Conservation (phyloP, 805 yeast genomes). For the Starmerella riodocensis region DNA sequence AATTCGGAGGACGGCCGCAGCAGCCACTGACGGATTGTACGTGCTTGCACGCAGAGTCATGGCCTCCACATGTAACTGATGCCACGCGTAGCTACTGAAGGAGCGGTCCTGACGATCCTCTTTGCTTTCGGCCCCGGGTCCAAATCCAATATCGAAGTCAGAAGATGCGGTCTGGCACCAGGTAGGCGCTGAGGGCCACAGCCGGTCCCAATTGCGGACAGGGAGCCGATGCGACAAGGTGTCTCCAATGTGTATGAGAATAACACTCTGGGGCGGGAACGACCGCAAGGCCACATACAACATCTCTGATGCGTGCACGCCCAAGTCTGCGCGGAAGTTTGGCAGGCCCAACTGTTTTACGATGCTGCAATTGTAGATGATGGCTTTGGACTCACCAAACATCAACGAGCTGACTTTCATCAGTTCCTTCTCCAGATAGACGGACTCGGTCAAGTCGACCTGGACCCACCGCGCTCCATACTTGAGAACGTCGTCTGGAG, state of each 20-base stretch:
- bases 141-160: constrained; percentile 1
- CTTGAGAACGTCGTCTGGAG: constrained; percentile 21
- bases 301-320: constrained; percentile 17
- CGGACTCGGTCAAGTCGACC: constrained; percentile 12
- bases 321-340: constrained; percentile 27
- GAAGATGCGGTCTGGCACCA: constrained; percentile 12
- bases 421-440: constrained; percentile 12
- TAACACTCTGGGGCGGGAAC: constrained; percentile 5
- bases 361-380: constrained; percentile 21
- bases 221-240: constrained; percentile 20
- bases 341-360: constrained; percentile 19
- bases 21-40: constrained; percentile 3
- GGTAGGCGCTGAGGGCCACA: constrained; percentile 12
- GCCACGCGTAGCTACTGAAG: constrained; percentile 23
- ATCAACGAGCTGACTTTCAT: constrained; percentile 4
- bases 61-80: constrained; percentile 21
- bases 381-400: constrained; percentile 7
- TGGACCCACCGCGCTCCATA: constrained; percentile 19
- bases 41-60: constrained; percentile 4
- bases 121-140: constrained; percentile 1
- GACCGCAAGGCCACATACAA: constrained; percentile 13
- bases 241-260: constrained; percentile 20
- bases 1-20: constrained; percentile 19
- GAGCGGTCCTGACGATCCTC: constrained; percentile 11
- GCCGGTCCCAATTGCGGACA: constrained; percentile 12